phyloP scores from a whole-genome alignment of 805 yeast genomes.

The Ogataea allantospora region DNA sequence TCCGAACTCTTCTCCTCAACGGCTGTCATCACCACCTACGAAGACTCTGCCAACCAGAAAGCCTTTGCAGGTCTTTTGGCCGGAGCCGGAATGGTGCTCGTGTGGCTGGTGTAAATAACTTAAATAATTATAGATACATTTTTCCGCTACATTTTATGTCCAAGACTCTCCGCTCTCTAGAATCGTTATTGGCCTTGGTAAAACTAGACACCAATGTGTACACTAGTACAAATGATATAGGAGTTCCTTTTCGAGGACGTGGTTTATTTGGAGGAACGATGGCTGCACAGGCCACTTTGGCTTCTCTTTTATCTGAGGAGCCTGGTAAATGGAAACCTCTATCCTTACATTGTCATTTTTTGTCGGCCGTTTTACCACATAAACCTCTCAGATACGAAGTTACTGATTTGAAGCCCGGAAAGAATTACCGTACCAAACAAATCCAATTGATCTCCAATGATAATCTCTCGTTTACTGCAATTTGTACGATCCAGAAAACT shows the following conservation, averaged over 20 bases:
- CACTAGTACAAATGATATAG: slow-evolving; percentile 26
- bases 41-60: slow-evolving; percentile 21
- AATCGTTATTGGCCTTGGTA: slow-evolving; percentile 24
- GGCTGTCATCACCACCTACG: slow-evolving; percentile 26
- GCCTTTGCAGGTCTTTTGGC: slow-evolving; percentile 3
- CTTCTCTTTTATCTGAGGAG: slow-evolving; percentile 54
- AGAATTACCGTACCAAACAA: slow-evolving; percentile 49
- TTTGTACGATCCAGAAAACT: slow-evolving; percentile 44
- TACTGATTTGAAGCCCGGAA: slow-evolving; percentile 49
- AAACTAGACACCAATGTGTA: slow-evolving; percentile 23
- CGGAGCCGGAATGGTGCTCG: slow-evolving; percentile 3
- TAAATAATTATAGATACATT: neutral
- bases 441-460: slow-evolving; percentile 57
- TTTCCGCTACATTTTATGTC: slow-evolving; percentile 1
- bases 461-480: slow-evolving; percentile 48
- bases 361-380: slow-evolving; percentile 49
- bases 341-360: slow-evolving; percentile 61
- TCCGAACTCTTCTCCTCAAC: slow-evolving; percentile 5
- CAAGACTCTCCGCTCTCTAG: slow-evolving; percentile 16
- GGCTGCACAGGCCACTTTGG: slow-evolving; percentile 62
- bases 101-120: slow-evolving; percentile 11
- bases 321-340: slow-evolving; percentile 47
- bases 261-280: slow-evolving; percentile 73
- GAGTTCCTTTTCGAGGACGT: slow-evolving; percentile 52
- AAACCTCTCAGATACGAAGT: slow-evolving; percentile 55